Evolutionary conservation across 176 grass and related monocot species (phyloP).

Genomic region (Zoysia pacifica): DNA sequence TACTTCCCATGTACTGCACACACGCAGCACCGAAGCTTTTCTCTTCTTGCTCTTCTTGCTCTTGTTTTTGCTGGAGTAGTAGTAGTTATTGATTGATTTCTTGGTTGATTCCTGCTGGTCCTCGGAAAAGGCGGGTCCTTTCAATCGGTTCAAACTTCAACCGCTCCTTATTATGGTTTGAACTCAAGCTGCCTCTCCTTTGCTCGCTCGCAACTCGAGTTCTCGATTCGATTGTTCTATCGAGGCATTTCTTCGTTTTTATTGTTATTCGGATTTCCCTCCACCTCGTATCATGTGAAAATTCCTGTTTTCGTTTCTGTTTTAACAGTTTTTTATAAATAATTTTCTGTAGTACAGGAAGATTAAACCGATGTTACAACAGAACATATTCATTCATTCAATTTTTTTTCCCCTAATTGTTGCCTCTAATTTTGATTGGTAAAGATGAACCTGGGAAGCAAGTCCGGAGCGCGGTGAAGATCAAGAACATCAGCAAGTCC

Average conservation of each 20-base stretch:
- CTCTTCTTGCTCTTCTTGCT: not conserved
- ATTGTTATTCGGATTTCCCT: not conserved
- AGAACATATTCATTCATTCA: not conserved
- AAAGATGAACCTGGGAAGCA: conserved; percentile 95
- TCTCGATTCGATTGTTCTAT: conserved; percentile 23
- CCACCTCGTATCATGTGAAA: not conserved
- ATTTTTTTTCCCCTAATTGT: not conserved
- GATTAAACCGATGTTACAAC: not conserved
- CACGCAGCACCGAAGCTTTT: no score
- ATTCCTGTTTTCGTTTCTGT: not conserved
- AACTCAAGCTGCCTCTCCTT: not conserved
- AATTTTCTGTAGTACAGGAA: not conserved
- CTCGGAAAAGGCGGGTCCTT: not conserved
- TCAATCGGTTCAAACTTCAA: not conserved
- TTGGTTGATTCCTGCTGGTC: not conserved
- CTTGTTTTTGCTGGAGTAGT: not conserved
- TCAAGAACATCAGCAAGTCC: conserved; percentile 98
- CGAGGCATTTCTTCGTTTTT: not conserved
- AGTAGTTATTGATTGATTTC: not conserved
- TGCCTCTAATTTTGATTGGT: conserved; percentile 23
- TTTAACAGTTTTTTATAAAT: not conserved
- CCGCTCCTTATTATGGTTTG: not conserved
- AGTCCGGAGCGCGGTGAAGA: conserved; percentile 81
- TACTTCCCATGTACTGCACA: conserved; percentile 76
- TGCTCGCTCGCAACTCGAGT: not conserved